Evolutionary conservation across 75 land plant genomes (phyloP).

Genomic region (Selaginella moellendorffii): DNA sequence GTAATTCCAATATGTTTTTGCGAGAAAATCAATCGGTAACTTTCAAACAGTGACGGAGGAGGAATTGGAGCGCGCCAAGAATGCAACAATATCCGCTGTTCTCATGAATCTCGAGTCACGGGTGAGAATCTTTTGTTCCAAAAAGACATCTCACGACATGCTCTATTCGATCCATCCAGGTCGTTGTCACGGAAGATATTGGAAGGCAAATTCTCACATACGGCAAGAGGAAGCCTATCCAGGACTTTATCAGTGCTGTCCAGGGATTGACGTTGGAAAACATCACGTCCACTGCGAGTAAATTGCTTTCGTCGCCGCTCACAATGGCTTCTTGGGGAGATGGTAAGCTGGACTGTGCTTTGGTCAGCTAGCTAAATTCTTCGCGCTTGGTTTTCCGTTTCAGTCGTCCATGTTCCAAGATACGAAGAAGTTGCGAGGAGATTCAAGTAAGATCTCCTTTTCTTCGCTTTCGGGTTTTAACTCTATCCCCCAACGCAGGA

Average conservation of each 20-base stretch:
- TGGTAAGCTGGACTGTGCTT: background rate
- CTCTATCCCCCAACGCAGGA: too few species aligned
- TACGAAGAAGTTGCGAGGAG: conserved; percentile 42
- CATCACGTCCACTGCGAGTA: background rate
- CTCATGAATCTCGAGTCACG: conserved; percentile 95
- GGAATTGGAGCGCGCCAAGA: conserved; percentile 80
- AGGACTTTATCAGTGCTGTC: conserved; percentile 3
- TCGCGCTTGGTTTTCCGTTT: conserved; percentile 1
- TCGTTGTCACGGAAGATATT: conserved; percentile 3
- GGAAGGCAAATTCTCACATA: conserved; percentile 6
- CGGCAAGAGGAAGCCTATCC: background rate
- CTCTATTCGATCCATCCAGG: background rate
- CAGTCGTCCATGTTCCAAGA: conserved; percentile 59
- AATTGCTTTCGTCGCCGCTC: background rate
- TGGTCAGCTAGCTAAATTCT: background rate
- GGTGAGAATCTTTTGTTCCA: conserved; percentile 35
- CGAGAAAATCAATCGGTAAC: background rate
- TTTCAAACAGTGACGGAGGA: conserved; percentile 38
- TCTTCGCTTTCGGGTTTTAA: too few species aligned
- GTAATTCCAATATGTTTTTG: conserved; percentile 14
- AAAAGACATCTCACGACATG: too few species aligned
- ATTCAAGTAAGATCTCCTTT: conserved; percentile 8
- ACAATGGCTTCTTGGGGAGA: conserved; percentile 5
- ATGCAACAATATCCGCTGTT: conserved; percentile 62
- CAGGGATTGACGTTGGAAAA: background rate